phyloP scores from a whole-genome alignment of 768 basidiomycete species.

The Phlebiopsis flavidoalba region DNA sequence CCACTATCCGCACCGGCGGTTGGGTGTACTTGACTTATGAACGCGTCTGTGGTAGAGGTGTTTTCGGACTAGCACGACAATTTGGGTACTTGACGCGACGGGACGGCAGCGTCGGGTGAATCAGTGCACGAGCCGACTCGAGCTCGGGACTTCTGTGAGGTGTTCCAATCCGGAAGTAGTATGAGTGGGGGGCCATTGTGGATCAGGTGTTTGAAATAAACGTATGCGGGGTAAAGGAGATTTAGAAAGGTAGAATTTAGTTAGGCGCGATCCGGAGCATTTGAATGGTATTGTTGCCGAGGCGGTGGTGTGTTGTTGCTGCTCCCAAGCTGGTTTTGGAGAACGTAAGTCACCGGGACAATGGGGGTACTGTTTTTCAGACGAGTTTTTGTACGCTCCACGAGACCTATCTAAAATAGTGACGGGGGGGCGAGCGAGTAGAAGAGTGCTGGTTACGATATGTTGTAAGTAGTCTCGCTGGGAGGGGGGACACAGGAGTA shows the following conservation, averaged over 20 bases:
- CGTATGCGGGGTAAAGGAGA: slow-evolving; percentile 16
- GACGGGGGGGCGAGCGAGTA: too few relatives aligned
- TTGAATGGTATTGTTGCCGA: slow-evolving; percentile 87
- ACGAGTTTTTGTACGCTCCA: slow-evolving; percentile 1
- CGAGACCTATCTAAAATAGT: neutral
- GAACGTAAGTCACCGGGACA: slow-evolving; percentile 88
- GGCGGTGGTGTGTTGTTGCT: slow-evolving; percentile 84
- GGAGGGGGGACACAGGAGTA: too few relatives aligned
- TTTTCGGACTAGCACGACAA: slow-evolving; percentile 81
- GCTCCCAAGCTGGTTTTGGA: slow-evolving; percentile 89
- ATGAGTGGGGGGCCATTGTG: slow-evolving; percentile 50
- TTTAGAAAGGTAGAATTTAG: slow-evolving; percentile 35
- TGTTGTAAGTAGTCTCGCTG: too few relatives aligned
- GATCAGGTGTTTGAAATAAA: slow-evolving; percentile 22
- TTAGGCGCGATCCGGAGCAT: slow-evolving; percentile 61
- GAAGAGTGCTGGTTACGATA: too few relatives aligned
- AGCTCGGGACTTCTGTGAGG: slow-evolving; percentile 69
- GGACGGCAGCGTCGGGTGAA: slow-evolving; percentile 88
- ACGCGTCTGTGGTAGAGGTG: slow-evolving; percentile 77
- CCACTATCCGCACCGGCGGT: slow-evolving; percentile 74
- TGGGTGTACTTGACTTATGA: slow-evolving; percentile 77
- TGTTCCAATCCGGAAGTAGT: slow-evolving; percentile 66
- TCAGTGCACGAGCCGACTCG: slow-evolving; percentile 58
- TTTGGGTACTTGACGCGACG: slow-evolving; percentile 69
- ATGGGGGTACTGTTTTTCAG: slow-evolving; percentile 8